These are phyloP conservation scores for Globisporangium camurandrum DNA, from an alignment of 352 stramenopile genomes.

Conservation along the genomic window DNA sequence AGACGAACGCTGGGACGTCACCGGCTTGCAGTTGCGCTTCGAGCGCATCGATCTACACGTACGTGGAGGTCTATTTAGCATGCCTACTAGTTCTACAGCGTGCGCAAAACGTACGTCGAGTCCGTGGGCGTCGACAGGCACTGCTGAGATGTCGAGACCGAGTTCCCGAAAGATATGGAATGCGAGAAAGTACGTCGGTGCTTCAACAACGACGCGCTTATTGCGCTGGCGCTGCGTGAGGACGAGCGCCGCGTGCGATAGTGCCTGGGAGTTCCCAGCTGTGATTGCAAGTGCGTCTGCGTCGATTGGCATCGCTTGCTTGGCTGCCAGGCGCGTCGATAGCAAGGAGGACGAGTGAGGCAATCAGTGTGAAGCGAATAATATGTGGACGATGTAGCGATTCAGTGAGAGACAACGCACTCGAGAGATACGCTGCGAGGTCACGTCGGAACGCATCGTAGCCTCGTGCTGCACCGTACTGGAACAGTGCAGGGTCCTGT, in stretches of 20 bases:
- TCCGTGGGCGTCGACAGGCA: conserved; percentile 70
- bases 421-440: conserved; percentile 50
- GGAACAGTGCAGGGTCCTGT: conserved; percentile 54
- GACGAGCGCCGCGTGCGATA: conserved; percentile 80
- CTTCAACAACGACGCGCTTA: conserved; percentile 87
- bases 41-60: conserved; percentile 59
- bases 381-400: neutral
- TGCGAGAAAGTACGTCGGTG: conserved; percentile 91
- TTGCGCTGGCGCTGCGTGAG: conserved; percentile 60
- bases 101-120: conserved; percentile 66
- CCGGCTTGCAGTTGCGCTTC: conserved; percentile 51
- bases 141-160: conserved; percentile 61
- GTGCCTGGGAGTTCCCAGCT: conserved; percentile 85
- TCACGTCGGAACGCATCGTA: conserved; percentile 61
- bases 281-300: conserved; percentile 78
- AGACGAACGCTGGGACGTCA: conserved; percentile 84
- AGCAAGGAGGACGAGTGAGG: too few relatives aligned
- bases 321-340: too few relatives aligned
- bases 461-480: conserved; percentile 70
- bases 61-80: too few relatives aligned
- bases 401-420: too few relatives aligned
- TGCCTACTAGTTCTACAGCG: too few relatives aligned
- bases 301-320: conserved; percentile 26
- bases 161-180: conserved; percentile 89
- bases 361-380: too few relatives aligned